phyloP scores from a whole-genome alignment of 208 protist genomes.

The Wallacemonas rigidus region DNA sequence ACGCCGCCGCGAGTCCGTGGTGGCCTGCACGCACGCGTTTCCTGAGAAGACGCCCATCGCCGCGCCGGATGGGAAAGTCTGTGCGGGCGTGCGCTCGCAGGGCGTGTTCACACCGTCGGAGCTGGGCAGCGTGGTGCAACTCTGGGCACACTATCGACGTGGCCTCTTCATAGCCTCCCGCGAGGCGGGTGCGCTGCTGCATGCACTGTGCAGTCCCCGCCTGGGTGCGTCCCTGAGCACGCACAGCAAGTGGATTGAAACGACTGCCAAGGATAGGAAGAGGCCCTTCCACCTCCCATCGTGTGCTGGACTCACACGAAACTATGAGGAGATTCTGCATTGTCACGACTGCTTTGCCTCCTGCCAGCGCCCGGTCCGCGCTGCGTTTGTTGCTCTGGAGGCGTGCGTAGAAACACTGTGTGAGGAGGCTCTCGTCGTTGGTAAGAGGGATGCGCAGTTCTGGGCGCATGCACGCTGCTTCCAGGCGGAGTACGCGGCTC shows the following conservation, averaged over 20 bases:
- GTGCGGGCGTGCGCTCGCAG: neutral
- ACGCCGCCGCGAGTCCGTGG: neutral
- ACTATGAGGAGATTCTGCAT: slow-evolving; percentile 49
- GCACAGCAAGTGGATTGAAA: slow-evolving; percentile 63
- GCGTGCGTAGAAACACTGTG: slow-evolving; percentile 44
- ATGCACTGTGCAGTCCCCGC: slow-evolving; percentile 29
- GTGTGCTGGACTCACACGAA: slow-evolving; percentile 26
- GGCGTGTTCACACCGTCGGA: slow-evolving; percentile 6
- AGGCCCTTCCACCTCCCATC: slow-evolving; percentile 26
- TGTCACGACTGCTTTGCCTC: slow-evolving; percentile 69
- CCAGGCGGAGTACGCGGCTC: slow-evolving; percentile 44
- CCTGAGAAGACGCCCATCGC: slow-evolving; percentile 3
- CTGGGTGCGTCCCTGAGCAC: slow-evolving; percentile 32
- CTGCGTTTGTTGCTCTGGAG: slow-evolving; percentile 41
- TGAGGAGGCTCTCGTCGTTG: slow-evolving; percentile 57
- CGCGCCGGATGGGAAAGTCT: slow-evolving; percentile 16
- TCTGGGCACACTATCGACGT: slow-evolving; percentile 32
- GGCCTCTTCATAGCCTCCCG: slow-evolving; percentile 25
- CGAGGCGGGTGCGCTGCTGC: slow-evolving; percentile 32
- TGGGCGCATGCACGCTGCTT: slow-evolving; percentile 43
- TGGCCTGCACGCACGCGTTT: slow-evolving; percentile 4
- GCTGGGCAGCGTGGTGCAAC: slow-evolving; percentile 2
- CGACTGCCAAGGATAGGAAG: slow-evolving; percentile 20
- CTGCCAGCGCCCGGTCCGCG: slow-evolving; percentile 49
- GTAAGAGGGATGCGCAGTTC: slow-evolving; percentile 39